Percentiles rank a stretch among this genome's conserved stretches.
phyloP scores from a whole-genome alignment of 2,329 filamentous ascomycete species.

The Ascocoryne sarcoides region DNA sequence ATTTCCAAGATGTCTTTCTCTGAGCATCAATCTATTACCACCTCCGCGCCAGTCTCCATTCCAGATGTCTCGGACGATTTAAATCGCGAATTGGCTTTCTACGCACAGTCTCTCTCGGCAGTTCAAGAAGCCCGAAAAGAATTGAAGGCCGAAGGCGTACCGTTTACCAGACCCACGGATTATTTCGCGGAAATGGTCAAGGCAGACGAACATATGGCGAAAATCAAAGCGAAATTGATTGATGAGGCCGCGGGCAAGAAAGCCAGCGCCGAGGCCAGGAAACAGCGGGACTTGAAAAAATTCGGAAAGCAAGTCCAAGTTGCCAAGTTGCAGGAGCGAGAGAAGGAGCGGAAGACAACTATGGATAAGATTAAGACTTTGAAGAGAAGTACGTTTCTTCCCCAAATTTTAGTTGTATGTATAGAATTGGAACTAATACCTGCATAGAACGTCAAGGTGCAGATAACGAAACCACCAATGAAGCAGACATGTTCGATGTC shows the following conservation, averaged over 20 bases:
- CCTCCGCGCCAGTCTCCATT: conserved; percentile 61
- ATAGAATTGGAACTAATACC: background rate
- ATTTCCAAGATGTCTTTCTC: conserved; percentile 66
- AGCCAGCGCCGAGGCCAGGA: conserved; percentile 81
- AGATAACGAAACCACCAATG: conserved; percentile 49
- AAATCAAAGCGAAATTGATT: conserved; percentile 85
- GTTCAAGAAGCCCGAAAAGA: conserved; percentile 63
- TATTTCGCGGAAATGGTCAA: conserved; percentile 99
- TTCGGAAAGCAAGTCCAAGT: conserved; percentile 98
- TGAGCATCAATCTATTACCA: conserved; percentile 69
- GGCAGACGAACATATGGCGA: conserved; percentile 96
- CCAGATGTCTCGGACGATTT: conserved; percentile 85
- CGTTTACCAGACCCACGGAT: conserved; percentile 83
- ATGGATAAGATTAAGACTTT: conserved; percentile 91
- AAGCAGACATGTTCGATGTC: conserved; percentile 86
- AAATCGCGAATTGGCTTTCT: conserved; percentile 85
- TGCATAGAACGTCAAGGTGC: conserved; percentile 71
- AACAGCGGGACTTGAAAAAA: conserved; percentile 93
- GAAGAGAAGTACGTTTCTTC: conserved; percentile 76
- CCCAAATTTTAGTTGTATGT: background rate
- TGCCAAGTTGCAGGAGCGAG: conserved; percentile 87
- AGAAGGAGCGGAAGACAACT: conserved; percentile 85
- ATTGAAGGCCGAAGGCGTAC: conserved; percentile 71
- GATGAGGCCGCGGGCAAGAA: conserved; percentile 91
- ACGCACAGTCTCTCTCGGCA: conserved; percentile 77